phyloP scores from a whole-genome alignment of 495 filamentous ascomycete genomes.

The Aspergillus incahuasiensis region DNA sequence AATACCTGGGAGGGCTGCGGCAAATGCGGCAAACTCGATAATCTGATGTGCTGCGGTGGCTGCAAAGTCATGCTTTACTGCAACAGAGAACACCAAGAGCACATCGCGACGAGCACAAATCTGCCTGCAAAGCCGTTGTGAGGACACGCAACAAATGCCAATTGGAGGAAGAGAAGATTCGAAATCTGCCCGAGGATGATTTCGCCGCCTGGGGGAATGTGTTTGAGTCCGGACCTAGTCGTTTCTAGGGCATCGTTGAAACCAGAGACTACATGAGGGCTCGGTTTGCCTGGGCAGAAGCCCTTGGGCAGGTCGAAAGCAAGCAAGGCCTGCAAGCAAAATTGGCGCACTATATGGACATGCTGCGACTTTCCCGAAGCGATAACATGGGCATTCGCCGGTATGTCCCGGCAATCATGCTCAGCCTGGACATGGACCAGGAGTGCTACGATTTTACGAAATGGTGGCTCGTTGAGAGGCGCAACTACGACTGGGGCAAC shows the following conservation, averaged over 20 bases:
- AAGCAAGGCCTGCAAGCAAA: not conserved
- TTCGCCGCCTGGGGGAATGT: not conserved
- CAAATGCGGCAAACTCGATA: constrained; percentile 19
- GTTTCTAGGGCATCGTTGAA: not conserved
- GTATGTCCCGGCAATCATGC: constrained; percentile 34
- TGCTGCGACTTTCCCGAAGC: constrained; percentile 8
- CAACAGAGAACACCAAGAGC: constrained; percentile 37
- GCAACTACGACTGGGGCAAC: constrained; percentile 37
- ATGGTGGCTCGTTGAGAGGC: constrained; percentile 34
- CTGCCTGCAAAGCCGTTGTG: constrained; percentile 36
- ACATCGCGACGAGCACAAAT: constrained; percentile 37
- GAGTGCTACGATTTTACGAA: constrained; percentile 54
- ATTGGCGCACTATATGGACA: not conserved
- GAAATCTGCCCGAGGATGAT: not conserved
- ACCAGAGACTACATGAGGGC: not conserved
- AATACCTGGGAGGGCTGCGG: not conserved
- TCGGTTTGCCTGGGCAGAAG: not conserved
- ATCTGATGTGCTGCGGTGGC: constrained; percentile 30
- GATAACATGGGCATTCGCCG: constrained; percentile 44
- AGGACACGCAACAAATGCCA: constrained; percentile 19
- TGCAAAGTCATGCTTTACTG: constrained; percentile 48
- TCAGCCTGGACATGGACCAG: constrained; percentile 48
- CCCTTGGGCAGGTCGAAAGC: not conserved
- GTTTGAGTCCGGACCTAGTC: not conserved
- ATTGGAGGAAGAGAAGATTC: constrained; percentile 16